Conservation (phyloP, 768 basidiomycete species). For the Tephrocybe sp. region DNA sequence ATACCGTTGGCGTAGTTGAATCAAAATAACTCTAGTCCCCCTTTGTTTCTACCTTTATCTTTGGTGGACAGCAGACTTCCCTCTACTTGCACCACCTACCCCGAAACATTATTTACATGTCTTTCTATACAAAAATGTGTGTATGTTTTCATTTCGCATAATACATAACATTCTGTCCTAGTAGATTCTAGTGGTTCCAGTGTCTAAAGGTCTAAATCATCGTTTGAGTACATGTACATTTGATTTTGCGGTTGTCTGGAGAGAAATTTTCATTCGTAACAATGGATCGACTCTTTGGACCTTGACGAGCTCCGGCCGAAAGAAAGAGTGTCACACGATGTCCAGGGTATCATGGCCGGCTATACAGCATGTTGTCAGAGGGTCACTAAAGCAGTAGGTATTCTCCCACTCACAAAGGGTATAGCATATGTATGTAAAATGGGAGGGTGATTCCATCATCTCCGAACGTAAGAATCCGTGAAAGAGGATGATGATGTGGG, state of each 20-base stretch:
- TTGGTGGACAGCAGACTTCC: no score
- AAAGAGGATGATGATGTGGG: constrained; percentile 10
- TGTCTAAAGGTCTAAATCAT: no score
- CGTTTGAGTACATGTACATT: no score
- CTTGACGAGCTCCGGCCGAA: constrained; percentile 3
- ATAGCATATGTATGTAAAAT: constrained; percentile 2
- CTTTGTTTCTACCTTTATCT: no score
- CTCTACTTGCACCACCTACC: no score
- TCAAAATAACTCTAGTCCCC: no score
- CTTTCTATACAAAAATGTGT: no score
- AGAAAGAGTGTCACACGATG: background rate
- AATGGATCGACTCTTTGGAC: background rate
- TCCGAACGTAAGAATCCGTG: constrained; percentile 8
- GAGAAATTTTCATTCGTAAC: background rate
- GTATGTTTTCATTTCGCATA: no score
- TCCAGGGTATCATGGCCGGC: constrained; percentile 10
- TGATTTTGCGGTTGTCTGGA: background rate
- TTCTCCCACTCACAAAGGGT: constrained; percentile 11
- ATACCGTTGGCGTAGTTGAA: no score
- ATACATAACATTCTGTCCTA: no score
- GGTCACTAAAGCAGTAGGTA: background rate
- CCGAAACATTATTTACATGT: no score
- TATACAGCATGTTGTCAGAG: background rate
- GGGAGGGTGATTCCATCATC: constrained; percentile 1
- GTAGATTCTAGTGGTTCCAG: no score